Evolutionary conservation across 768 basidiomycete species (phyloP), one percentile per base, ranked within the genome.

Genomic region (Infundibulicybe gibba): DNA sequence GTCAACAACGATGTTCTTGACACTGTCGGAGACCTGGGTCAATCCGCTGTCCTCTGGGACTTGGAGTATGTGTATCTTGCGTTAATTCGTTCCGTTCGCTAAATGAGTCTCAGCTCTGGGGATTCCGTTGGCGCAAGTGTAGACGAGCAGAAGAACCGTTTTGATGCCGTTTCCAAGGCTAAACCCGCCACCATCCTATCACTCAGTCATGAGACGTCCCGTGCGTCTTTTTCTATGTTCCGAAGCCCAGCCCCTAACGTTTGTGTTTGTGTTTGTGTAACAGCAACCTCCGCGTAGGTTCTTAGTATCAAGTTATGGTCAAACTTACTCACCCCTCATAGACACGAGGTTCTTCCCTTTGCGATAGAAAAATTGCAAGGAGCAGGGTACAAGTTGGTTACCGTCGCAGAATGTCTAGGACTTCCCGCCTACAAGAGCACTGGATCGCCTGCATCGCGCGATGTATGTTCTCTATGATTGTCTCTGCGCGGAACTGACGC

Each of bases 361-460:
- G 69, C 62, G 11, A 69, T 74, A 47, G 16, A 54, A 38, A 61
- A 62, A 41, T 48, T 74, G 40, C 56, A 67, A 43, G 58, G 51
- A 0, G 70, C 70, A 15, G 69, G 70, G 6, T 74, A 73, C 49
- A 57, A 53, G n/a, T 65, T 75, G 14, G 71, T 75, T 31, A 67
- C 66, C 33, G 48, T 74, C 31, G 57, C 72, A 32, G 68, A 73
- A 44, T 75, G 71, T 53, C 57, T 71, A 1, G 67, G 67, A 1
- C 49, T 67, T 4, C 53, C 59, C 1, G 58, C 72, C 2, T 76
- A 76, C 56, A 65, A 66, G 45, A 61, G 55, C 13, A 53, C 62
- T n/a, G 54, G 49, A 8, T 11, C 52, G 15, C 68, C 64, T 14
- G 55, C 57, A 3, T 49, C 45, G 10, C 64, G 53, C n/a, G 66